Percentiles rank a stretch among this genome's conserved stretches.
phyloP scores from a whole-genome alignment of 2,329 filamentous ascomycete species.

The Exophiala dermatitidis region DNA sequence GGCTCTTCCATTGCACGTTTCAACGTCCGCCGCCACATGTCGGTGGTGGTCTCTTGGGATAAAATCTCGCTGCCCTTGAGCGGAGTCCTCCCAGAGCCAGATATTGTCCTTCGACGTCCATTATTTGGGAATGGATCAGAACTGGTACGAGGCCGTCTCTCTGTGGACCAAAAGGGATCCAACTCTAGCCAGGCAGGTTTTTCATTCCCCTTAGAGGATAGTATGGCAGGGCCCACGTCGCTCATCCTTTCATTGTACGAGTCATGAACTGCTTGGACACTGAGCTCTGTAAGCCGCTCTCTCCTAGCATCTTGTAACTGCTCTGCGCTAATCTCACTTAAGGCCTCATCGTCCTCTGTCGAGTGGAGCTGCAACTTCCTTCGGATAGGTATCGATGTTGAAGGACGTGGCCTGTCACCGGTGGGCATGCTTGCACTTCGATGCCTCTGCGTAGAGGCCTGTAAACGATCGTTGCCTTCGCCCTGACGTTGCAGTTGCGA shows the following conservation, averaged over 20 bases:
- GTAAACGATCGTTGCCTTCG: background rate
- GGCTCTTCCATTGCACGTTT: constrained; percentile 11
- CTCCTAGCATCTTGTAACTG: constrained; percentile 8
- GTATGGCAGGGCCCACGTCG: constrained; percentile 8
- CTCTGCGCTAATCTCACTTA: constrained; percentile 19
- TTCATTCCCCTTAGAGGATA: background rate
- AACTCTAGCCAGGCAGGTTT: background rate
- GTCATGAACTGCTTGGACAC: constrained; percentile 9
- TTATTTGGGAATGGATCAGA: background rate
- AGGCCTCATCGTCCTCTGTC: constrained; percentile 13
- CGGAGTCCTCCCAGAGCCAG: background rate
- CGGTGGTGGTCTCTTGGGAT: constrained; percentile 10
- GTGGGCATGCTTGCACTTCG: constrained; percentile 19
- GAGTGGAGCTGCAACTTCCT: background rate
- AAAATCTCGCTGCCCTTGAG: background rate
- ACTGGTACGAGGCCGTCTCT: background rate
- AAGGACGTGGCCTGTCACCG: background rate
- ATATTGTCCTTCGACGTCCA: background rate
- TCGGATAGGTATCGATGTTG: background rate
- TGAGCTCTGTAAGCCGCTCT: constrained; percentile 17
- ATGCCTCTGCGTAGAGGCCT: background rate
- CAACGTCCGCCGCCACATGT: constrained; percentile 19
- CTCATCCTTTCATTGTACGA: constrained; percentile 14
- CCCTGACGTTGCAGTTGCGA: constrained; percentile 5
- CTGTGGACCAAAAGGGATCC: background rate